Evolutionary conservation across 116 monocot genomes (phyloP), one percentile per base, ranked within the genome.

Genomic region (Cymodocea nodosa): DNA sequence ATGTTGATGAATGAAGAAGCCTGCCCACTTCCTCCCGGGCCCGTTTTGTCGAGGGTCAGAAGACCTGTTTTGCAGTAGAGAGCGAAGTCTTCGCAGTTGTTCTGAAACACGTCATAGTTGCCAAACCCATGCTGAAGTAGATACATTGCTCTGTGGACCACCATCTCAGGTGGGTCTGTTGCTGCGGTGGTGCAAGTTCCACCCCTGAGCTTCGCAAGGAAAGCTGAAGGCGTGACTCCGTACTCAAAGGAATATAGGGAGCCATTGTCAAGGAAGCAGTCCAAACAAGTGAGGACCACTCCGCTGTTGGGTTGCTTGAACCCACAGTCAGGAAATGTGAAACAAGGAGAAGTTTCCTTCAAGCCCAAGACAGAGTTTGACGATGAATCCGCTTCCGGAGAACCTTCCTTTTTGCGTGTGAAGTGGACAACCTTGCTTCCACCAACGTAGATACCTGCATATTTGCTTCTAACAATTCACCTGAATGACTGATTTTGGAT

Each of bases 81-180:
- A 15, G 90, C 85, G 63, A 95, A 95, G 52, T 95, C 95, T 80
- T 95, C 90, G 19, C 95, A 90, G 56, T 95, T 95, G 72, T 90
- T 90, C 68, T 84, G 83, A 65, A 87, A 87, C 40, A 95, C 53
- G 53, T 90, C 78, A 18, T 95, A 90, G 65, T 78, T 83, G 11
- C 90, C 87, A 34, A 95, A 94, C 1, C 90, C 90, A 40, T 79
- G 82, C 50, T 75, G 80, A 7, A 92, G 85, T 2, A 92, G 81
- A 68, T 79, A 71, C 87, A 85, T 85, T 20, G 95, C 95, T 60
- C 95, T 54, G 72, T 82, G 77, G 51, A 95, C 54, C 12, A 76
- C 81, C 1, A 50, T 59, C 22, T 80, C 85, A 1, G 87, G 68
- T 6, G 77, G 78, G 50, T 95, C 95, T 3, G 87, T 65, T 52